A percentile compares a stretch with the other conserved stretches of the same genome.
Evolutionary conservation across 768 basidiomycete species (phyloP).

Genomic region (Mycena galopus): DNA sequence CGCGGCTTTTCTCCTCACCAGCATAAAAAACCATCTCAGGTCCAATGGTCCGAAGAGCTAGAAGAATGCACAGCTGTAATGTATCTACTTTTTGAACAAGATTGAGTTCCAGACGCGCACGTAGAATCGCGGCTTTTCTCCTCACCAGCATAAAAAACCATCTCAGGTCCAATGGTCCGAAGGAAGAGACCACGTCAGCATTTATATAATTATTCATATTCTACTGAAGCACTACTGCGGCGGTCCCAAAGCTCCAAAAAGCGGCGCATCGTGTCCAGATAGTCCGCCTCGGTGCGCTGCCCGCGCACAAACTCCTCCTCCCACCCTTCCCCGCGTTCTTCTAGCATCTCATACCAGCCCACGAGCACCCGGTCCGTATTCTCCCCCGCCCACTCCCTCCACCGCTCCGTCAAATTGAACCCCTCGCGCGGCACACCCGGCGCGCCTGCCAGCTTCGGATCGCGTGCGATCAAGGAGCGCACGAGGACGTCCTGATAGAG

Average conservation of each 20-base stretch:
- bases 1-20: too few species aligned
- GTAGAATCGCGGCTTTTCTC: too few species aligned
- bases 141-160: too few species aligned
- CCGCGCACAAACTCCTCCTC: background rate
- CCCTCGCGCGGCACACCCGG: background rate
- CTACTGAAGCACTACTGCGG: too few species aligned
- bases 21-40: too few species aligned
- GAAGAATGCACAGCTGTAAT: background rate
- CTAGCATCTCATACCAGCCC: background rate
- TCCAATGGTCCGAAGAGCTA: too few species aligned
- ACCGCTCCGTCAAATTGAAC: background rate
- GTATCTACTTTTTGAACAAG: background rate
- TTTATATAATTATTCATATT: background rate
- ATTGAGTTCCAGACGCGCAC: too few species aligned
- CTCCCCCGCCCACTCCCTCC: background rate
- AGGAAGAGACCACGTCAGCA: too few species aligned
- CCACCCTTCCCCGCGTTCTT: background rate
- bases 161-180: too few species aligned
- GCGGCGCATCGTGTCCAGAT: background rate
- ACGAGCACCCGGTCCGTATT: background rate
- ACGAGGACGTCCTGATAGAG: background rate
- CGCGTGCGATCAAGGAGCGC: background rate
- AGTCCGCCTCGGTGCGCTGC: background rate
- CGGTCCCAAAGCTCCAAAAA: background rate
- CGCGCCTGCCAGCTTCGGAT: background rate